Evolutionary conservation across 2,329 filamentous ascomycete genomes (phyloP).

Genomic region (Fusarium sp.): DNA sequence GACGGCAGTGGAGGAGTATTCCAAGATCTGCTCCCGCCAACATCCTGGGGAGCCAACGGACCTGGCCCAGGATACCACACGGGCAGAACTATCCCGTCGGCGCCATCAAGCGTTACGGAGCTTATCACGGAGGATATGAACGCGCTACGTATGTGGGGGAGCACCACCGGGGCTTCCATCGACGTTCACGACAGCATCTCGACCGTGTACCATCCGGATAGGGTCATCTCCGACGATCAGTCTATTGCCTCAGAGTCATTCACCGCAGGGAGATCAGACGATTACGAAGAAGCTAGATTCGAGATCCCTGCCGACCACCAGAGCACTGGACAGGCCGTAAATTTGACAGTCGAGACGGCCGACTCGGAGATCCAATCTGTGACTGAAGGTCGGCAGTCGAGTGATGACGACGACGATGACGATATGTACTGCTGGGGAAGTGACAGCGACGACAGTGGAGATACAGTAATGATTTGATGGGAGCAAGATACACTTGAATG

Average conservation of each 20-base stretch:
- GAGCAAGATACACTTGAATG: background rate
- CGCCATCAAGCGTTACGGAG: slow-evolving; percentile 49
- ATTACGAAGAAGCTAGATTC: slow-evolving; percentile 51
- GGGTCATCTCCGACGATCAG: slow-evolving; percentile 50
- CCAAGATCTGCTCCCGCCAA: slow-evolving; percentile 54
- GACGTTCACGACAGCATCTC: slow-evolving; percentile 56
- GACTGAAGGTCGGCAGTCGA: slow-evolving; percentile 11
- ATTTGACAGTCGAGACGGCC: slow-evolving; percentile 38
- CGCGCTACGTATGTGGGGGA: slow-evolving; percentile 49
- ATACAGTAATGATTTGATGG: slow-evolving; percentile 9
- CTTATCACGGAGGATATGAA: slow-evolving; percentile 53
- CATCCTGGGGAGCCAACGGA: slow-evolving; percentile 59
- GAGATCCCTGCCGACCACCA: slow-evolving; percentile 49
- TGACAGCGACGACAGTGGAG: slow-evolving; percentile 22
- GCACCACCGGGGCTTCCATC: slow-evolving; percentile 51
- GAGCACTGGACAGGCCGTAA: slow-evolving; percentile 38
- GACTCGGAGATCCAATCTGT: slow-evolving; percentile 30
- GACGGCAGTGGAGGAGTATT: slow-evolving; percentile 65
- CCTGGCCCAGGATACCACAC: slow-evolving; percentile 63
- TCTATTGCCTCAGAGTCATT: slow-evolving; percentile 54
- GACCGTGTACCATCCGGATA: slow-evolving; percentile 48
- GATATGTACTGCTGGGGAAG: slow-evolving; percentile 27
- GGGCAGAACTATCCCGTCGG: slow-evolving; percentile 53
- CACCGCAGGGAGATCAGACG: slow-evolving; percentile 46
- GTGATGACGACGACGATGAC: slow-evolving; percentile 14